Percentiles rank a stretch among this genome's conserved stretches.
Evolutionary conservation across 2,329 filamentous ascomycete genomes (phyloP).

Genomic region (Apiospora hydei): DNA sequence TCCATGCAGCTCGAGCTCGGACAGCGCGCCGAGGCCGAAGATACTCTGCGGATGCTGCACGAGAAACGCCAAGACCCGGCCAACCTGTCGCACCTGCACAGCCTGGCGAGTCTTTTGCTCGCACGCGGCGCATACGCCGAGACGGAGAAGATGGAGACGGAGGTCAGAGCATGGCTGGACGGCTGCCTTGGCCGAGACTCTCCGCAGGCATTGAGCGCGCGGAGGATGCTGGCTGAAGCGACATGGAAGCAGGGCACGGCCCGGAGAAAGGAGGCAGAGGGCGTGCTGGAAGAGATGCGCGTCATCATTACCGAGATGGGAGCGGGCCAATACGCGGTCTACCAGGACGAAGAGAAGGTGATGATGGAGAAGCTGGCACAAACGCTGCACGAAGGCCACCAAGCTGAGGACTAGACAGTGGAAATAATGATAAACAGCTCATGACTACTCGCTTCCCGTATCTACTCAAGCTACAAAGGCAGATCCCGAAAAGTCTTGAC

Average conservation of each 20-base stretch:
- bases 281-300: conserved; percentile 24
- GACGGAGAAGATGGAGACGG: conserved; percentile 15
- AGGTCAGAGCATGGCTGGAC: conserved; percentile 48
- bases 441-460: too few species aligned
- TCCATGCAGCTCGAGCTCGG: conserved; percentile 24
- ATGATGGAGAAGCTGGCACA: conserved; percentile 19
- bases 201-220: conserved; percentile 65
- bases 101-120: conserved; percentile 26
- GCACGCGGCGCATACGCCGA: conserved; percentile 25
- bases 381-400: background rate
- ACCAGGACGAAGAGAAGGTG: conserved; percentile 28
- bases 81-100: conserved; percentile 28
- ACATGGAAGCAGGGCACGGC: conserved; percentile 26
- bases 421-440: too few species aligned
- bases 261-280: conserved; percentile 25
- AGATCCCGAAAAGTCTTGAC: too few species aligned
- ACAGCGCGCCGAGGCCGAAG: conserved; percentile 21
- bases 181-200: conserved; percentile 92
- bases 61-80: conserved; percentile 24
- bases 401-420: background rate
- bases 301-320: conserved; percentile 24
- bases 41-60: conserved; percentile 26
- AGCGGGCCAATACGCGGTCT: conserved; percentile 27
- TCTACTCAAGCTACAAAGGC: too few species aligned
- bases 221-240: conserved; percentile 65